Evolutionary conservation across 176 grass and related monocot species (phyloP).

Genomic region (Chrysopogon serrulatus): DNA sequence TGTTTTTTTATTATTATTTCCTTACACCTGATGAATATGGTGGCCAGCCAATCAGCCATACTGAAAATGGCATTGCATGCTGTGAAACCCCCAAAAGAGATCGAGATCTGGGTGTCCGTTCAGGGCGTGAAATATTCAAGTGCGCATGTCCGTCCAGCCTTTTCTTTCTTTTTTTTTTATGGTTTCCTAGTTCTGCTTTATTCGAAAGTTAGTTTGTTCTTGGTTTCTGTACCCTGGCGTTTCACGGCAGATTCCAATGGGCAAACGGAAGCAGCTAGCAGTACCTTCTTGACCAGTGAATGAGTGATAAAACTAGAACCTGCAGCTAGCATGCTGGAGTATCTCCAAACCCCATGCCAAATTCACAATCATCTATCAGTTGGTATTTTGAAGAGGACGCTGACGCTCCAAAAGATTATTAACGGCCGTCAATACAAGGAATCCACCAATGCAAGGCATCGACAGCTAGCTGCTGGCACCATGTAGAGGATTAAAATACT

Average conservation of each 20-base stretch:
- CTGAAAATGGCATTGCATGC: neutral
- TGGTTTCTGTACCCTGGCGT: neutral
- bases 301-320: neutral
- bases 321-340: too few species aligned
- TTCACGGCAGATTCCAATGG: constrained; percentile 1
- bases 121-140: neutral
- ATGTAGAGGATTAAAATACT: neutral
- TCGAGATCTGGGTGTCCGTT: neutral
- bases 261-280: neutral
- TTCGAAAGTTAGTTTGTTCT: neutral
- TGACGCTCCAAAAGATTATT: constrained; percentile 52
- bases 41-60: neutral
- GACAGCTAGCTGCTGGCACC: too few species aligned
- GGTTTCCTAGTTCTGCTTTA: neutral
- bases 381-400: constrained; percentile 20
- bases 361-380: neutral
- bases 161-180: neutral
- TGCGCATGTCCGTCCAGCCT: neutral
- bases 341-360: neutral
- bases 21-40: neutral
- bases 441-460: constrained; percentile 8
- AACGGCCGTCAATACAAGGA: constrained; percentile 38
- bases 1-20: neutral
- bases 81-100: neutral
- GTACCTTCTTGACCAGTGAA: neutral